These are phyloP conservation scores for Leccinum discolor DNA, from an alignment of 1,284 basidiomycete species.

Conservation along the genomic window DNA sequence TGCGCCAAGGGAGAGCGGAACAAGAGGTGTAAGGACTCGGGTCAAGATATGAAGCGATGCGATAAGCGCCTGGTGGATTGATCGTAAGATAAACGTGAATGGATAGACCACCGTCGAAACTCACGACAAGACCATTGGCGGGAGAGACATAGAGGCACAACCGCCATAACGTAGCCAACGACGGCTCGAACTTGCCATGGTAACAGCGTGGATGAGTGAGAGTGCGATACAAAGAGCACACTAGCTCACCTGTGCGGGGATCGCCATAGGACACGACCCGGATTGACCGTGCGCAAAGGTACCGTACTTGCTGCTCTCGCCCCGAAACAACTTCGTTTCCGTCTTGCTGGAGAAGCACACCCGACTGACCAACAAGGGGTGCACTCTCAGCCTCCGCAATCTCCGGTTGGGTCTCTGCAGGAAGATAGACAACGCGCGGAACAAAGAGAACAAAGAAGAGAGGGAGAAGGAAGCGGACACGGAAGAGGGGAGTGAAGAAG, in stretches of 20 bases:
- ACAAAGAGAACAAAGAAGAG: conserved; percentile 57
- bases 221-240: neutral
- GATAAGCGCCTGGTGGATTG: conserved; percentile 53
- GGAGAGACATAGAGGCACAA: conserved; percentile 22
- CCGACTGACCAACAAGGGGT: conserved; percentile 30
- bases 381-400: conserved; percentile 22
- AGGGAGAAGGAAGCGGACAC: conserved; percentile 61
- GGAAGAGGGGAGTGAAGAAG: conserved; percentile 51
- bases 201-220: neutral
- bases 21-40: conserved; percentile 73
- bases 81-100: conserved; percentile 10
- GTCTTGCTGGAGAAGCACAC: conserved; percentile 27
- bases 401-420: conserved; percentile 32
- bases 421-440: conserved; percentile 63
- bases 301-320: conserved; percentile 61
- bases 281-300: conserved; percentile 43
- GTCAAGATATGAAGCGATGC: conserved; percentile 69
- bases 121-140: conserved; percentile 24
- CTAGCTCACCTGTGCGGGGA: conserved; percentile 13
- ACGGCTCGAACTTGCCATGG: conserved; percentile 16
- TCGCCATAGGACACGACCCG: neutral
- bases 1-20: conserved; percentile 74
- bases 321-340: conserved; percentile 23
- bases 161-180: conserved; percentile 18
- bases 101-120: neutral